A percentile compares a stretch with the other conserved stretches of the same genome.
phyloP scores from a whole-genome alignment of 2,329 filamentous ascomycete species.

The Colletotrichum destructivum region DNA sequence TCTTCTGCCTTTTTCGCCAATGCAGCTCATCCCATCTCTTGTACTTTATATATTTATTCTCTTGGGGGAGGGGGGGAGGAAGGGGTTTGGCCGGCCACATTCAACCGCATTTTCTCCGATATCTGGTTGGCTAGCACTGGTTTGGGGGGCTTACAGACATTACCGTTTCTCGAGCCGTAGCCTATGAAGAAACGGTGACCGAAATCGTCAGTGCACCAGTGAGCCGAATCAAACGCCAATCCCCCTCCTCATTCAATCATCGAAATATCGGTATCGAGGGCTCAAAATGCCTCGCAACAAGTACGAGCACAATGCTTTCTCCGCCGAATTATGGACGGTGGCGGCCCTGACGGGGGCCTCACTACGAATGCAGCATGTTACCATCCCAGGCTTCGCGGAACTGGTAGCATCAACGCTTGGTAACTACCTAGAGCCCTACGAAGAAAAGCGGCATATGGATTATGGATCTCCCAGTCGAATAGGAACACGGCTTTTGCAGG shows the following conservation, averaged over 20 bases:
- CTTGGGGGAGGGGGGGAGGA: too few species aligned
- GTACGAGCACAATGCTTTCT: slow-evolving; percentile 25
- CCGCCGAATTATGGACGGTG: slow-evolving; percentile 30
- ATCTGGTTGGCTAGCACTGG: background rate
- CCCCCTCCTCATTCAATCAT: slow-evolving; percentile 12
- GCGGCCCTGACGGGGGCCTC: slow-evolving; percentile 6
- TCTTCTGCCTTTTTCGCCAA: slow-evolving; percentile 11
- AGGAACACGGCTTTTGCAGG: slow-evolving; percentile 27
- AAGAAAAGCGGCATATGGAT: slow-evolving; percentile 33
- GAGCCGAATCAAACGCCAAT: slow-evolving; percentile 13
- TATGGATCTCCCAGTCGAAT: slow-evolving; percentile 33
- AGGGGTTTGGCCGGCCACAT: too few species aligned
- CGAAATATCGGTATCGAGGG: slow-evolving; percentile 20
- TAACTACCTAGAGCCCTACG: slow-evolving; percentile 36
- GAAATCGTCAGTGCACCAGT: slow-evolving; percentile 8
- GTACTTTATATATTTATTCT: background rate
- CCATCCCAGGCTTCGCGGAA: slow-evolving; percentile 37
- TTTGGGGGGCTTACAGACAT: too few species aligned
- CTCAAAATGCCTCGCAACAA: slow-evolving; percentile 26
- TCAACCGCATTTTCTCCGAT: background rate
- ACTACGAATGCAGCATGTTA: background rate
- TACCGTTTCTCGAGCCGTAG: background rate
- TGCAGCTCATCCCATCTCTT: slow-evolving; percentile 11
- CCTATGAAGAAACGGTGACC: slow-evolving; percentile 11
- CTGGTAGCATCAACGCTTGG: slow-evolving; percentile 38